A percentile compares a stretch with the other conserved stretches of the same genome.
Conservation (phyloP, 306 rosid genomes). For the Cajanus cajan region DNA sequence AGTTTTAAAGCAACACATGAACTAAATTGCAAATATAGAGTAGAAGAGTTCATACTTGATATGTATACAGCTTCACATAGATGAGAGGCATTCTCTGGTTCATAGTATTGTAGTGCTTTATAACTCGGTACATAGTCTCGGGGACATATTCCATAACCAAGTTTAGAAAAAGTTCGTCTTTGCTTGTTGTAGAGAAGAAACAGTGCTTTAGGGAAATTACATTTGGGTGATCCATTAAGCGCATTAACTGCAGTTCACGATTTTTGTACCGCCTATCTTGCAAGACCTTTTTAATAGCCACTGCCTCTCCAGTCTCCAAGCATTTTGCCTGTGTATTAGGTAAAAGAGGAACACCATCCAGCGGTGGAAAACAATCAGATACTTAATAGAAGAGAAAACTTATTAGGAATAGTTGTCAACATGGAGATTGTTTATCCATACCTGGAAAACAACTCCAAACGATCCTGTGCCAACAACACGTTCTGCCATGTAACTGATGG, state of each 20-base stretch:
- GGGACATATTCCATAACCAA: conserved; percentile 88
- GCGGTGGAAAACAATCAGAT: conserved; percentile 13
- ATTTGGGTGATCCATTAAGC: conserved; percentile 88
- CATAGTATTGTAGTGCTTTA: conserved; percentile 65
- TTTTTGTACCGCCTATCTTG: conserved; percentile 78
- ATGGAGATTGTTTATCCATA: conserved; percentile 28
- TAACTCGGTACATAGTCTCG: conserved; percentile 73
- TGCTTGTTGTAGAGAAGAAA: conserved; percentile 78
- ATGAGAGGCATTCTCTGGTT: conserved; percentile 88
- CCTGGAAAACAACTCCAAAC: conserved; percentile 90
- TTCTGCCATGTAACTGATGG: conserved; percentile 95
- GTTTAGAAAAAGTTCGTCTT: conserved; percentile 79
- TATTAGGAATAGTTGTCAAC: not conserved
- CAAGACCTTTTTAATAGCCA: conserved; percentile 86
- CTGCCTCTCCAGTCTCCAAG: conserved; percentile 74
- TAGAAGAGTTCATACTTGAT: conserved; percentile 62
- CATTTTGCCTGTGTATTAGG: conserved; percentile 67
- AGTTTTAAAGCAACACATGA: not conserved
- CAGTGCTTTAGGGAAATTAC: conserved; percentile 81
- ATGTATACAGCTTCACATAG: conserved; percentile 79
- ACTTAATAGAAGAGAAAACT: conserved; percentile 6
- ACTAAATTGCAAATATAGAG: not conserved
- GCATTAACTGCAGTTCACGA: conserved; percentile 89
- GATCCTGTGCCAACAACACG: conserved; percentile 90
- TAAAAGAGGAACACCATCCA: not conserved